Base-by-base conservation (phyloP, 495 filamentous ascomycete genomes). In the Astrocystis sublimbata region DNA sequence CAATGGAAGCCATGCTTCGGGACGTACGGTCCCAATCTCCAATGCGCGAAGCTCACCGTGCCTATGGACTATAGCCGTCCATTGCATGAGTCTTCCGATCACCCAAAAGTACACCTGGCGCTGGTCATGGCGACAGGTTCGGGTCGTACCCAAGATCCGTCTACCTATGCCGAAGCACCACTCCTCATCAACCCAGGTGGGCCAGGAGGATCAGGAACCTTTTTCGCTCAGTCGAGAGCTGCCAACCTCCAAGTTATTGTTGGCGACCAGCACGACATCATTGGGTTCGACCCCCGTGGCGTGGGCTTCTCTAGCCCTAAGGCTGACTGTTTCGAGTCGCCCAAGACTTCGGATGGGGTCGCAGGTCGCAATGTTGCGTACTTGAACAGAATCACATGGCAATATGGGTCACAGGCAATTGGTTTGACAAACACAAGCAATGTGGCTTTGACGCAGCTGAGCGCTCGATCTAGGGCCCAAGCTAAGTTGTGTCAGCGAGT, bases 21-120 rank as follows among this genome's bases (percentile, higher is more conserved):
- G 6, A 35, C 60, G 13, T 78, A 71, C 61, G 62, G 57, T 21
- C 24, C 28, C 4, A 12, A 64, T 9, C 76, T 83, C 60, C 75
- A 78, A 65, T 87, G 85, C 58, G 83, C 85, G 41, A 77, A 81
- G 19, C 71, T 88, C 6, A 77, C 81, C 35, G 79, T 87, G 7
- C 84, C 85, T 4, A 82, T 87, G 79, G 81, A 85, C 67, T 85
- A 84, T 62, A 71, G 79, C 43, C 68, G 75, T 6, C 67, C 70
- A 0, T 38, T 73, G 31, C 61, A 63, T 26, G 72, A 79, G 53
- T 73, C 70, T 0, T 54, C 70, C 38, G 69, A 74, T 19, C 69
- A 75, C 23, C 73, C 69, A 33, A 75, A 82, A 49, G 76, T 78
- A 6, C 77, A 80, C 42, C 63, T 87, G 40, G 83, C 84, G 19